Percentiles rank a stretch among this genome's conserved stretches.
Conservation (phyloP, 371 early-diverging fungal genomes). For the Mucor lusitanicus region DNA sequence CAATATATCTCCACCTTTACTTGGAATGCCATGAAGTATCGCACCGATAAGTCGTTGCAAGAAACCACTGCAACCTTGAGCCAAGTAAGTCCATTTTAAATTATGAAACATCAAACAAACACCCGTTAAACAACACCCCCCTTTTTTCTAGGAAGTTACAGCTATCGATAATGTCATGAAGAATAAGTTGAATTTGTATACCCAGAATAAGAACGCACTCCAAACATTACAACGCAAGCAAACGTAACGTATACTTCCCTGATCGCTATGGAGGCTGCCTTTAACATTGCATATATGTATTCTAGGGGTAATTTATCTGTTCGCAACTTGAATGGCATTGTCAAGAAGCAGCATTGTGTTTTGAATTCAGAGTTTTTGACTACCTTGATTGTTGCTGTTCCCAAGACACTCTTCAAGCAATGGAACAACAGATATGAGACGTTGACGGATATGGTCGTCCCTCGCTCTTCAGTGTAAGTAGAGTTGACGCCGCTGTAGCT, state of each 20-base stretch:
- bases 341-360: conserved; percentile 90
- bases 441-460: conserved; percentile 92
- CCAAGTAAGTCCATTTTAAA: conserved; percentile 33
- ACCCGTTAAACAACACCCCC: neutral
- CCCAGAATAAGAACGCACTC: conserved; percentile 77
- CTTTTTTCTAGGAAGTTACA: conserved; percentile 71
- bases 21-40: conserved; percentile 97
- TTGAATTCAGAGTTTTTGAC: conserved; percentile 91
- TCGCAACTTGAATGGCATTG: conserved; percentile 80
- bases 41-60: conserved; percentile 87
- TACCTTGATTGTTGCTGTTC: conserved; percentile 94
- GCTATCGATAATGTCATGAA: conserved; percentile 87
- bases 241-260: conserved; percentile 51
- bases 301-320: conserved; percentile 91
- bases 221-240: conserved; percentile 81
- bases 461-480: conserved; percentile 87
- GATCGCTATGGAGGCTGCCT: neutral
- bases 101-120: conserved; percentile 5
- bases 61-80: conserved; percentile 79
- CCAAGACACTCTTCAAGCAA: conserved; percentile 75
- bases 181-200: conserved; percentile 82
- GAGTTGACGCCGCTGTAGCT: neutral
- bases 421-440: conserved; percentile 89
- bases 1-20: conserved; percentile 81
- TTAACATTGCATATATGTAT: neutral